These are phyloP conservation scores for Chalara sp. DNA, from an alignment of 2,329 filamentous ascomycete genomes.

Conservation along the genomic window DNA sequence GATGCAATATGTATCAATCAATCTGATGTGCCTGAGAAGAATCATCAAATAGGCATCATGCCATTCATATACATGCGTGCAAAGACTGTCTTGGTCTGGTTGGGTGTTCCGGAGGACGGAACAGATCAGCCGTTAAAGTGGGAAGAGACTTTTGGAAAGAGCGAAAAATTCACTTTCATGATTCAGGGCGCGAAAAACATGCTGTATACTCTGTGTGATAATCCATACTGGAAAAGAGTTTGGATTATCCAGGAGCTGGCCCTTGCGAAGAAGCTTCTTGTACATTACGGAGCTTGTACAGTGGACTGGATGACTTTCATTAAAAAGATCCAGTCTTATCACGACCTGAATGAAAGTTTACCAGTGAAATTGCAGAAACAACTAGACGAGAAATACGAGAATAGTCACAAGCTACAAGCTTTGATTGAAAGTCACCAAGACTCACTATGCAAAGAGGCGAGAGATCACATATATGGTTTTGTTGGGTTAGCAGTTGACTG, in stretches of 20 bases:
- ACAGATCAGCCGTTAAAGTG: background rate
- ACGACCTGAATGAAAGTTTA: background rate
- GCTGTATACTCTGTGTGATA: slow-evolving; percentile 7
- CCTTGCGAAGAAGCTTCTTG: slow-evolving; percentile 15
- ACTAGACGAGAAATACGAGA: slow-evolving; percentile 7
- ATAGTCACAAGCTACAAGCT: slow-evolving; percentile 11
- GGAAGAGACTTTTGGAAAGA: background rate
- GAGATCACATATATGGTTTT: slow-evolving; percentile 27
- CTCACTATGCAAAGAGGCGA: slow-evolving; percentile 22
- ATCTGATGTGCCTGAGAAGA: slow-evolving; percentile 5
- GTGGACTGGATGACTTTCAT: slow-evolving; percentile 7
- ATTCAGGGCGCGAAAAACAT: background rate
- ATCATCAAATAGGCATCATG: slow-evolving; percentile 9
- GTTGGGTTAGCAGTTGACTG: slow-evolving; percentile 22
- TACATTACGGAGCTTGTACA: slow-evolving; percentile 16
- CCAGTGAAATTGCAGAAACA: slow-evolving; percentile 17
- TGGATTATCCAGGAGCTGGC: slow-evolving; percentile 25
- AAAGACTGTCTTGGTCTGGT: slow-evolving; percentile 6
- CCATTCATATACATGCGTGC: slow-evolving; percentile 7
- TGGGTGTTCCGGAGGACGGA: background rate
- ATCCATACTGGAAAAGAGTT: slow-evolving; percentile 16
- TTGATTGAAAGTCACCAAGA: slow-evolving; percentile 19
- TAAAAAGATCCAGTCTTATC: background rate
- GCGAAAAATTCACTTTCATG: background rate
- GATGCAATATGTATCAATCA: slow-evolving; percentile 14